phyloP scores from a whole-genome alignment of 192 early-diverging fungal genomes.

The Pilobolus umbonatus region DNA sequence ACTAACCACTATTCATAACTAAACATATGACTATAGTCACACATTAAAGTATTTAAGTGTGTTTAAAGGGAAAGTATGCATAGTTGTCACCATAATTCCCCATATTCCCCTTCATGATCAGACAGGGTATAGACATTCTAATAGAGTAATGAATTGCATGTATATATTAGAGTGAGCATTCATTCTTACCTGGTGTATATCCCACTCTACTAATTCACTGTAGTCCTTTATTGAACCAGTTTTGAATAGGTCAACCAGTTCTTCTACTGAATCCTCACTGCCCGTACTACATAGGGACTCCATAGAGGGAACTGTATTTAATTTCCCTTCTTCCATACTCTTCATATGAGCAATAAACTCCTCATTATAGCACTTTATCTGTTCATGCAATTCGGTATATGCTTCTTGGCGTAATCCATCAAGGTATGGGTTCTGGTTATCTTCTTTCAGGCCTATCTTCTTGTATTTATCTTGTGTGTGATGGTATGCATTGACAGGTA shows the following conservation, averaged over 20 bases:
- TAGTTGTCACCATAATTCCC: background rate
- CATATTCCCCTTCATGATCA: constrained; percentile 9
- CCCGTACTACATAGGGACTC: background rate
- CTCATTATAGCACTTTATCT: background rate
- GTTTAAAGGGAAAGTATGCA: background rate
- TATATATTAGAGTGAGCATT: background rate
- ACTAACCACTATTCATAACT: too few species aligned
- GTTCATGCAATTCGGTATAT: background rate
- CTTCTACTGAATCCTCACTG: background rate
- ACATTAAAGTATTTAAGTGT: too few species aligned
- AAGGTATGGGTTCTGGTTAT: too few species aligned
- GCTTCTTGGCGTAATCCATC: constrained; percentile 5
- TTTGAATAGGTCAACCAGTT: background rate
- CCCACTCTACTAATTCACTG: constrained; percentile 1
- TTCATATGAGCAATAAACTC: constrained; percentile 3
- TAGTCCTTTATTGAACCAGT: background rate
- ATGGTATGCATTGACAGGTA: too few species aligned
- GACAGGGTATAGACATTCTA: background rate
- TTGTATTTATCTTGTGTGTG: too few species aligned
- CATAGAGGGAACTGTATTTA: background rate
- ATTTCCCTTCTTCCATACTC: background rate
- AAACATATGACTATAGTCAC: too few species aligned
- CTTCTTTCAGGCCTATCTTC: too few species aligned
- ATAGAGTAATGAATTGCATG: background rate
- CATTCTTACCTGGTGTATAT: background rate